Evolutionary conservation across 75 land plant species (phyloP), one percentile per base, ranked within the genome.

Genomic region (Picea glauca): DNA sequence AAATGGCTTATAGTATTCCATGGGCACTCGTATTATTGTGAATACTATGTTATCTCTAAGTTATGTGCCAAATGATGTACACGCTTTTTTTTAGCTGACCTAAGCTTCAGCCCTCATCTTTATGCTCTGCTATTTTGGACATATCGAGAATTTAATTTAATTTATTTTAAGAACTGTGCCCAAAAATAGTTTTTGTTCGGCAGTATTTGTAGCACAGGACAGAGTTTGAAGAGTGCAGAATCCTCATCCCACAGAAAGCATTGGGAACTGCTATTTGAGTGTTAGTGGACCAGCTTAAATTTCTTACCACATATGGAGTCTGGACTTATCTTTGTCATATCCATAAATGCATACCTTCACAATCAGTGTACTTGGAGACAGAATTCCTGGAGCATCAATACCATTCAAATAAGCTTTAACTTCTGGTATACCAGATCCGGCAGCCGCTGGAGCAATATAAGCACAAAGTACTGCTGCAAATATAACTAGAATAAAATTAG

Each of bases 341-440:
- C 4, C 3, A n/a, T 46, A 66, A 13, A 54, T 14, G 60, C 65
- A 75, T 70, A 93, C 95, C 92, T 93, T 93, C 4, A 93, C 95
- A 65, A 91, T 73, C 2, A 93, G 85, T 13, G 95, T 93, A 18
- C 78, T 84, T 30, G 89, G 82, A 62, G 92, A 84, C n/a, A 93
- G 77, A 8, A 93, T 91, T 12, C 87, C 84, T 60, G 86, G 93
- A 77, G 89, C 84, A 76, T 91, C 93, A 43, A 91, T 76, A 12
- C 93, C 93, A 75, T 91, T 91, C 1, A 91, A 85, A 79, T 91
- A 93, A 12, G 95, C 94, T 79, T 93, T 93, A 20, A 91, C 94
- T 77, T 93, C 94, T 65, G 95, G 94, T 58, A 93, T 93, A 8
- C 95, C 95, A 72, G 94, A 89, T 13, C 95, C 92, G 56, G 92